A percentile compares a stretch with the other conserved stretches of the same genome.
phyloP scores from a whole-genome alignment of 78 protist genomes.

The Mastigamoeba balamuthi region DNA sequence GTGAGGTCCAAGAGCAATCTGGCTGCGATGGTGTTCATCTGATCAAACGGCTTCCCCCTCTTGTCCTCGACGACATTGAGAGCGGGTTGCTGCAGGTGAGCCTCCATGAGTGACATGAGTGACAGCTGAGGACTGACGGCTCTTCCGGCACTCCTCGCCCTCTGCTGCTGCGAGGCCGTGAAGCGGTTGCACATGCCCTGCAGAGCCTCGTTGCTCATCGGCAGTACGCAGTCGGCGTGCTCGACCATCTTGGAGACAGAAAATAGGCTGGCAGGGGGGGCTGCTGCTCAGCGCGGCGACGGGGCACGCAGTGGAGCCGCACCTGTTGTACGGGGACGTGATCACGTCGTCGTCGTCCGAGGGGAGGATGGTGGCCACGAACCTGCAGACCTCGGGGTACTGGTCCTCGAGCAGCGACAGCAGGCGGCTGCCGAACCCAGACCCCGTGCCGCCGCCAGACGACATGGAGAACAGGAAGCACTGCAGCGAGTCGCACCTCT shows the following conservation, averaged over 20 bases:
- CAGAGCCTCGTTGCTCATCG: conserved; percentile 63
- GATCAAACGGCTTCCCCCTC: conserved; percentile 48
- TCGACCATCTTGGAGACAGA: conserved; percentile 31
- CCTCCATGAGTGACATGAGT: no score
- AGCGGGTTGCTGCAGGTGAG: no score
- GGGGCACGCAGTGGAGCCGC: neutral
- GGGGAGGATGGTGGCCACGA: conserved; percentile 44
- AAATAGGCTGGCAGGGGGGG: neutral
- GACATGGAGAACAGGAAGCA: conserved; percentile 52
- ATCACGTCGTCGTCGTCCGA: conserved; percentile 65
- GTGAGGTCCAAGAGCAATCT: conserved; percentile 48
- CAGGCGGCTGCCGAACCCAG: conserved; percentile 67
- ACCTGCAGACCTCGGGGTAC: conserved; percentile 27
- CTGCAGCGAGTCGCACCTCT: conserved; percentile 60
- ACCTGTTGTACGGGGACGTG: conserved; percentile 50
- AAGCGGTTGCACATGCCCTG: no score
- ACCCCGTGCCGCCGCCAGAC: conserved; percentile 80
- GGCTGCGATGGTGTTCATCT: conserved; percentile 68
- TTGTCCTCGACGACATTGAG: no score
- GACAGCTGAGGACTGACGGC: no score
- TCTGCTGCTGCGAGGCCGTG: no score
- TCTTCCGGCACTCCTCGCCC: no score
- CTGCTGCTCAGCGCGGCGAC: neutral
- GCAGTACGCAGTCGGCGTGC: conserved; percentile 50
- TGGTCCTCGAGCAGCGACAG: conserved; percentile 38